These are phyloP conservation scores for Ustilago lituana DNA, from an alignment of 1,284 basidiomycete species.

Conservation along the genomic window DNA sequence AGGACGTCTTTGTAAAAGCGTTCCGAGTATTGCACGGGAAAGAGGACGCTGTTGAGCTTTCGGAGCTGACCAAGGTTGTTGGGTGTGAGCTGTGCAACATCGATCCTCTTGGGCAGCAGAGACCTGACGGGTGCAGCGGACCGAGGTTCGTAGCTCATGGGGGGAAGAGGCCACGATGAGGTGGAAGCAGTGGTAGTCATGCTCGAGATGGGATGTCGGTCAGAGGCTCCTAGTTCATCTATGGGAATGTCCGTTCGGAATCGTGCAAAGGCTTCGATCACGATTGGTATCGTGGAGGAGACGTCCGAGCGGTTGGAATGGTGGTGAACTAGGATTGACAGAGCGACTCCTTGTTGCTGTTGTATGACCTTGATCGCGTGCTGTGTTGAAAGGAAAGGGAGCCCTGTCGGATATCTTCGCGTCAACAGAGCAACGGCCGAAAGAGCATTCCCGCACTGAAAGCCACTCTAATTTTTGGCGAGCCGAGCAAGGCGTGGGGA, in stretches of 20 bases:
- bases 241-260: too few relatives aligned
- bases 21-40: constrained; percentile 63
- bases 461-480: too few relatives aligned
- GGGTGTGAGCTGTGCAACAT: constrained; percentile 57
- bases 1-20: constrained; percentile 63
- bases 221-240: too few relatives aligned
- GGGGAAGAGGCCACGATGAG: constrained; percentile 40
- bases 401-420: background rate
- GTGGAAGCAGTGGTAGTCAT: constrained; percentile 16
- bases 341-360: too few relatives aligned
- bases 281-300: too few relatives aligned
- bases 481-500: constrained; percentile 10
- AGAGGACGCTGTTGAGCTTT: constrained; percentile 63
- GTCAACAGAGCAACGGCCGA: constrained; percentile 10
- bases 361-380: constrained; percentile 5
- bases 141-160: constrained; percentile 49
- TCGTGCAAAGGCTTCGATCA: too few relatives aligned
- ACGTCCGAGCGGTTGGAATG: too few relatives aligned
- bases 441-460: too few relatives aligned
- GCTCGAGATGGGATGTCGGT: background rate
- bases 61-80: constrained; percentile 66
- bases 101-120: constrained; percentile 39
- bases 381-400: background rate
- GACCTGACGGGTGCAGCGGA: constrained; percentile 42
- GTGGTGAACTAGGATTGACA: background rate